Evolutionary conservation across 306 rosid genomes (phyloP).

Genomic region (Trifolium repens): DNA sequence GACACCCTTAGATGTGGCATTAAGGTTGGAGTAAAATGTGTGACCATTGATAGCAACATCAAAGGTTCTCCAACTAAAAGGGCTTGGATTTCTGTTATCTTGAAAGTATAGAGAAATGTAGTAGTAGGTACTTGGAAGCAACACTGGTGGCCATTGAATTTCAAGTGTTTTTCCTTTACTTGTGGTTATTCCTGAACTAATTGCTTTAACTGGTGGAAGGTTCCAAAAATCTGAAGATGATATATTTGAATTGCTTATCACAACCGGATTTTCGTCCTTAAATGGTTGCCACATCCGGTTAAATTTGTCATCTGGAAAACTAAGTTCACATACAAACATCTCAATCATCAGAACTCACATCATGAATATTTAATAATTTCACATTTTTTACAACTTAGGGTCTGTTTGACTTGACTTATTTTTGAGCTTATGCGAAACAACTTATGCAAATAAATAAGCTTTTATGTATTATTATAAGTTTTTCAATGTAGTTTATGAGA

Average conservation of each 20-base stretch:
- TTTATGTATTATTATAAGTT: too few species aligned
- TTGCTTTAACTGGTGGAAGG: constrained; percentile 62
- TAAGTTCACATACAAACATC: constrained; percentile 50
- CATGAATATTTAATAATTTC: not conserved
- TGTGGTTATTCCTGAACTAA: constrained; percentile 57
- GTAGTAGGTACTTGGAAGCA: constrained; percentile 63
- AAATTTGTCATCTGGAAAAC: constrained; percentile 89
- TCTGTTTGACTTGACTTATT: too few species aligned
- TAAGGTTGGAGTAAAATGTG: constrained; percentile 58
- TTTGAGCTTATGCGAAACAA: too few species aligned
- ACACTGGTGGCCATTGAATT: constrained; percentile 68
- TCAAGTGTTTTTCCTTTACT: constrained; percentile 63
- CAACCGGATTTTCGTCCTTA: constrained; percentile 58
- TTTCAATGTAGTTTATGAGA: too few species aligned
- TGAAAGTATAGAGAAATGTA: constrained; percentile 84
- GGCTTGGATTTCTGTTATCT: constrained; percentile 71
- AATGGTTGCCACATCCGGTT: constrained; percentile 83
- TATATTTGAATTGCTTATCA: constrained; percentile 48
- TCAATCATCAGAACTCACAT: constrained; percentile 48
- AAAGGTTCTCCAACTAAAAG: constrained; percentile 78
- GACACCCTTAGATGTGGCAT: constrained; percentile 69
- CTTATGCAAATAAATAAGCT: too few species aligned
- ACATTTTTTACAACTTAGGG: not conserved
- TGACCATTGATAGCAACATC: constrained; percentile 61
- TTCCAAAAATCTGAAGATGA: constrained; percentile 79